Base-by-base conservation (phyloP, 192 early-diverging fungal genomes). In the Jimgerdemannia lactiflua region DNA sequence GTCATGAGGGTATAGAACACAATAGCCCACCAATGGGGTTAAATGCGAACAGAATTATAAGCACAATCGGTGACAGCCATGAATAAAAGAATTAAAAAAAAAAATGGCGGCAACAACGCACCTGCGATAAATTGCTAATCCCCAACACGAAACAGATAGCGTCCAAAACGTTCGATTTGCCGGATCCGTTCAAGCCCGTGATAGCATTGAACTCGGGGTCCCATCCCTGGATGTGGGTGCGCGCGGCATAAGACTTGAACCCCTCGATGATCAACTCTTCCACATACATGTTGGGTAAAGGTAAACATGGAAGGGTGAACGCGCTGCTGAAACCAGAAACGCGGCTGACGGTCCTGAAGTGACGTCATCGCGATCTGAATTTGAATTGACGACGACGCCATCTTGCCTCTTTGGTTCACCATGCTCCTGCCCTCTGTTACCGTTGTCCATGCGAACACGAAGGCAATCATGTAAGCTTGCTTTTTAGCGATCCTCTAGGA, bases 121-220 rank as follows among this genome's bases (percentile, higher is more conserved):
- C 95, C 84, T 95, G 92, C 42, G 92, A 92, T 69, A 97, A 88
- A 71, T 95, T 95, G 71, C 94, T 94, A 70, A 99, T 97, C 4
- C 98, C 98, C 49, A 99, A 84, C 4, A 99, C 97, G 83, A 99
- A 99, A 78, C 98, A 99, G 74, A 99, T 98, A 42, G 98, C 92
- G 79, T 99, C 98, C 20, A 99, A 86, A 76, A 99, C 94, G 84
- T 99, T 99, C 29, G 96, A 98, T 77, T 99, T 99, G 44, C 98
- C 98, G 3, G 94, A 95, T 10, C 98, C 98, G 81, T 99, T 99
- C 20, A 99, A 86, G 18, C 98, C 98, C 7, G 98, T 99, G 77
- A 99, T 98, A 42, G 98, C 97, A 77, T 98, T 99, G 82, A 99
- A 99, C 75, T 94, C 89, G 3, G 93, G 90, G 85, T 99, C 98